Percentiles rank a stretch among this genome's conserved stretches.
Evolutionary conservation across 495 filamentous ascomycete species (phyloP).

Genomic region (Letharia lupina): DNA sequence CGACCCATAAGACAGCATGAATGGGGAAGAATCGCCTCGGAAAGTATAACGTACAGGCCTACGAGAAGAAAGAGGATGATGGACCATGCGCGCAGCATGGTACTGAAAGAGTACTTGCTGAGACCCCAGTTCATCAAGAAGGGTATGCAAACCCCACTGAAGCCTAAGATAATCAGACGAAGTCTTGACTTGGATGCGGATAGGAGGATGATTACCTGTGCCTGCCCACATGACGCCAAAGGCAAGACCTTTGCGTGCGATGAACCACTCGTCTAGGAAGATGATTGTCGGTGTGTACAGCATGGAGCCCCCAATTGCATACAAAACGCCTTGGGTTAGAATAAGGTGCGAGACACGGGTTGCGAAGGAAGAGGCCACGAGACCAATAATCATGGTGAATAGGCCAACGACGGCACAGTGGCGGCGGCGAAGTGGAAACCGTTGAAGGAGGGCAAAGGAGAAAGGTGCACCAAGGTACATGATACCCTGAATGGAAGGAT

Average conservation of each 20-base stretch:
- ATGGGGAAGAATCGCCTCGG: no score
- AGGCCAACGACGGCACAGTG: slow-evolving; percentile 38
- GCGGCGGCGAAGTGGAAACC: slow-evolving; percentile 37
- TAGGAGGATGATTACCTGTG: neutral
- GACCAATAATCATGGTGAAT: slow-evolving; percentile 32
- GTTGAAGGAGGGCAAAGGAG: slow-evolving; percentile 41
- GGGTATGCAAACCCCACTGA: slow-evolving; percentile 43
- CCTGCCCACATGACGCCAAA: slow-evolving; percentile 46
- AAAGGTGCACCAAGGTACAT: slow-evolving; percentile 50
- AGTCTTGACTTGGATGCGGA: neutral
- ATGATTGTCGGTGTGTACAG: slow-evolving; percentile 45
- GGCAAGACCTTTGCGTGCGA: slow-evolving; percentile 43
- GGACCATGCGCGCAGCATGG: slow-evolving; percentile 48
- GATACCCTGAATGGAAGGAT: slow-evolving; percentile 32
- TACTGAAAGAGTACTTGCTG: slow-evolving; percentile 44
- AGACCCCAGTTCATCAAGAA: slow-evolving; percentile 46
- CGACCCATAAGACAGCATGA: no score
- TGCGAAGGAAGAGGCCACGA: slow-evolving; percentile 44
- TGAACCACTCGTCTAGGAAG: slow-evolving; percentile 53
- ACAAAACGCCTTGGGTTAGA: slow-evolving; percentile 47
- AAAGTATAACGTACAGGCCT: slow-evolving; percentile 27
- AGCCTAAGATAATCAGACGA: slow-evolving; percentile 28
- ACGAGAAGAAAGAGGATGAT: slow-evolving; percentile 41
- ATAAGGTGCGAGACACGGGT: slow-evolving; percentile 44
- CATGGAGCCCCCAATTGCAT: slow-evolving; percentile 43